phyloP scores from a whole-genome alignment of 2,329 filamentous ascomycete genomes.

The Monilinia laxa region DNA sequence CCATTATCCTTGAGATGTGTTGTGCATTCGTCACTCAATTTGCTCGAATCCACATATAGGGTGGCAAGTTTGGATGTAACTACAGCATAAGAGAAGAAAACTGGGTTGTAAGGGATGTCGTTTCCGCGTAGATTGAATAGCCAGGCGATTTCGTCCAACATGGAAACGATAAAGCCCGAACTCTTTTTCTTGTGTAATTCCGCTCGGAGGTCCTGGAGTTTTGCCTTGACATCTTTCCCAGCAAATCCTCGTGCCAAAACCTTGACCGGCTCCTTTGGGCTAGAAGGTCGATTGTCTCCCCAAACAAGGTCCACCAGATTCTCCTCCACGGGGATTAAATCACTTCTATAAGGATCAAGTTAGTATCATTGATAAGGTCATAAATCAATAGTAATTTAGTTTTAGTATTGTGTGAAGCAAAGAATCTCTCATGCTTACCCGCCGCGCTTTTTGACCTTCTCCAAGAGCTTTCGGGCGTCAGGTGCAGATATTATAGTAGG shows the following conservation, averaged over 20 bases:
- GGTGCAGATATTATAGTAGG: constrained; percentile 78
- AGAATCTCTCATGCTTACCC: constrained; percentile 50
- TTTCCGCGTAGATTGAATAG: constrained; percentile 95
- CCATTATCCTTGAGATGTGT: constrained; percentile 67
- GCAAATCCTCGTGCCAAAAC: constrained; percentile 71
- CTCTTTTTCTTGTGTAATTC: constrained; percentile 89
- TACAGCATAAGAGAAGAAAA: constrained; percentile 96
- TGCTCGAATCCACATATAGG: constrained; percentile 80
- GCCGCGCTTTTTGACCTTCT: constrained; percentile 84
- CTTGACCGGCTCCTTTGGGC: constrained; percentile 73
- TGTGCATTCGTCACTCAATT: constrained; percentile 68
- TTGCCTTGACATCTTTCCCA: constrained; percentile 78
- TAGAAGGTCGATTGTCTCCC: constrained; percentile 69
- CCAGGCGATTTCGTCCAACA: constrained; percentile 97
- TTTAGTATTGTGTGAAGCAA: neutral
- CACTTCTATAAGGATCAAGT: constrained; percentile 37
- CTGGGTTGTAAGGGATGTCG: constrained; percentile 96
- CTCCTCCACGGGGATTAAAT: constrained; percentile 69
- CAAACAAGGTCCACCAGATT: constrained; percentile 94
- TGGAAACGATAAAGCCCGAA: constrained; percentile 83
- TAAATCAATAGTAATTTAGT: neutral
- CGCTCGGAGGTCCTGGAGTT: constrained; percentile 83
- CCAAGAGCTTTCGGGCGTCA: constrained; percentile 71
- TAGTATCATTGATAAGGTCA: constrained; percentile 4
- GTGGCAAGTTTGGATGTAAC: constrained; percentile 75